Evolutionary conservation across 1,139 yeast genomes (phyloP), one percentile per base, ranked within the genome.

Genomic region (Pichia sp.): DNA sequence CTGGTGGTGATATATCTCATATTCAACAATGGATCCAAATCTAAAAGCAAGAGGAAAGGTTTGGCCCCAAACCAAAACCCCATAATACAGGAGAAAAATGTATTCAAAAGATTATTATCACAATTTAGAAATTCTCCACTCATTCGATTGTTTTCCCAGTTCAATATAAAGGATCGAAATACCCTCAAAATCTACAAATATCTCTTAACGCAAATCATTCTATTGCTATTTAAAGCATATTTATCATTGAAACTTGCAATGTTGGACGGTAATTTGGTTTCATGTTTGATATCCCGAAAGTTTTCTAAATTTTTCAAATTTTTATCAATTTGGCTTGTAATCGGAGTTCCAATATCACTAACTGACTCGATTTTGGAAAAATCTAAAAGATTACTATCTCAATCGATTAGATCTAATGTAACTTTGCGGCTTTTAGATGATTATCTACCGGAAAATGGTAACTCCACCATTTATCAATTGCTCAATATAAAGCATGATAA

Each of bases 281-380:
- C 95, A 0, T 79, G 88, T 2, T 71, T 90, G 52, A 87, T 90
- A 33, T 75, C 83, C 38, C 87, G 84, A 51, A 72, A 74, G 44
- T 83, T 88, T 46, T 69, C 70, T 42, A 72, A 71, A 42, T 90
- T 90, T 58, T 67, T 83, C 46, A 71, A 73, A 52, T 71, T 84
- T 39, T 66, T 88, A 48, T 72, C 77, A 1, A 72, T 78, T 60
- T 90, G 97, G 97, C 78, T 90, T 83, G 58, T 79, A 28, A 70
- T 90, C 16, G 96, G 97, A 5, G 63, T 88, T 5, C 97, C 97
- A 0, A 95, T 96, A 1, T 77, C 95, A 2, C 62, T 85, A 36
- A 83, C 86, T 16, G 87, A 88, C 58, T 77, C 95, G 0, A 64
- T 85, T 50, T 72, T 90, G 47, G 72, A 77, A 38, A 87, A 83